Base-by-base conservation (phyloP, 768 basidiomycete genomes). In the Lactarius trivialis region DNA sequence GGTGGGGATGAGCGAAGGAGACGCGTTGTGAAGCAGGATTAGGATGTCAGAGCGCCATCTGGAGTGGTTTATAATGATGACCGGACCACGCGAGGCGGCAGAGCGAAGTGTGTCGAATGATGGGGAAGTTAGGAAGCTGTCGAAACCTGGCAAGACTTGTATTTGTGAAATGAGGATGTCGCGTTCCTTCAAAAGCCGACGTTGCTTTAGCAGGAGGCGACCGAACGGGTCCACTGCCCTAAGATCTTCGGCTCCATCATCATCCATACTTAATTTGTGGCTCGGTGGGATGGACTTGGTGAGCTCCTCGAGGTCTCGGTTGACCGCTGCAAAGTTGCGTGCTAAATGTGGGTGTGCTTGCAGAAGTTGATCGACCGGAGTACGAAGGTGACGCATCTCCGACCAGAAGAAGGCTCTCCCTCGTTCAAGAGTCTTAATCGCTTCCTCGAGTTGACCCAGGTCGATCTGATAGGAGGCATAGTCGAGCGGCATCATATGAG, bases 341-440 rank as follows among this genome's bases (percentile, higher is more conserved):
- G 26, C 50, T 15, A 59, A 32, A n/a, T n/a, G 11, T 8, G 36
- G 19, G 28, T 59, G 17, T 1, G 26, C 57, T 6, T 15, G 15
- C 19, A 3, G 8, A 30, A 59, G 36, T 24, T 32, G 26, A 30
- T 41, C 34, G 8, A 50, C 30, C 3, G 58, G 12, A 14, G 62
- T 7, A 19, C 64, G 64, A 9, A 65, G 48, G 3, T 55, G 30
- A 15, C 55, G 62, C 34, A 65, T 41, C 56, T 65, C 55, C 1
- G 54, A 56, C 63, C 64, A 65, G 2, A 65, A 14, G 14, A 65
- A 17, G 24, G 36, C 36, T 14, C 36, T 36, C 36, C 12, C 36
- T 36, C 36, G 1, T 36, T 36, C 36, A 36, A 36, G 62, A 39
- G 36, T 37, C 50, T 49, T 51, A 7, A 65, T 28, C 4, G 63